phyloP scores from a whole-genome alignment of 2,329 filamentous ascomycete genomes.

The Fusarium neocosmosporiellum region DNA sequence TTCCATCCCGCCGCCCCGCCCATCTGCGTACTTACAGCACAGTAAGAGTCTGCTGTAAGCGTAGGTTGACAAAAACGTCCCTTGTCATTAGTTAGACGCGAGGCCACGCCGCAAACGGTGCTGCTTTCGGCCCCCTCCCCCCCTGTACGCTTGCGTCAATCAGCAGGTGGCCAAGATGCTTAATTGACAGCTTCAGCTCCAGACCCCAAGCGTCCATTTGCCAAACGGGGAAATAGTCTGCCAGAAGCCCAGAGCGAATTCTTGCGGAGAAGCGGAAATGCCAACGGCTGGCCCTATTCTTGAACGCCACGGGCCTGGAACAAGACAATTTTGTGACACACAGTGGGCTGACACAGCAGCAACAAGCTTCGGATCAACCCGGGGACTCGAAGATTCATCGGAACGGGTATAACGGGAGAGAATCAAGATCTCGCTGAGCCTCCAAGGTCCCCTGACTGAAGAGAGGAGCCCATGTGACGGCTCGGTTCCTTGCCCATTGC shows the following conservation, averaged over 20 bases:
- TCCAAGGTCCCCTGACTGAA: background rate
- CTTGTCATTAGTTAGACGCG: background rate
- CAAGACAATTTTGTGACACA: conserved; percentile 38
- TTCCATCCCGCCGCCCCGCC: conserved; percentile 10
- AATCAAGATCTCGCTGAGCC: background rate
- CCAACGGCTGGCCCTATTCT: conserved; percentile 15
- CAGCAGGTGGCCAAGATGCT: background rate
- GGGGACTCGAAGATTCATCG: conserved; percentile 35
- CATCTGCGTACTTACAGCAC: conserved; percentile 2
- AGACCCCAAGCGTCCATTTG: background rate
- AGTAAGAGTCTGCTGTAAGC: background rate
- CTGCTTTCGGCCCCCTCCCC: background rate
- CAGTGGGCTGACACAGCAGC: conserved; percentile 37
- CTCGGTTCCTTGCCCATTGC: background rate
- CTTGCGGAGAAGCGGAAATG: conserved; percentile 45
- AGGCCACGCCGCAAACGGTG: background rate
- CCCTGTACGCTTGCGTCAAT: conserved; percentile 12
- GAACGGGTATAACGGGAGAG: conserved; percentile 29
- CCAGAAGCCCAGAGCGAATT: too few relatives aligned
- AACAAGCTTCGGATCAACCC: conserved; percentile 37
- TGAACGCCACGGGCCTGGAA: conserved; percentile 25
- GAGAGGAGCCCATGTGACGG: background rate
- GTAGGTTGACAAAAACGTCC: conserved; percentile 3
- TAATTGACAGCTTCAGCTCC: background rate
- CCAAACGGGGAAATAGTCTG: background rate